Evolutionary conservation across 1,284 basidiomycete genomes (phyloP), one percentile per base, ranked within the genome.

Genomic region (Apiotrichum porosum): DNA sequence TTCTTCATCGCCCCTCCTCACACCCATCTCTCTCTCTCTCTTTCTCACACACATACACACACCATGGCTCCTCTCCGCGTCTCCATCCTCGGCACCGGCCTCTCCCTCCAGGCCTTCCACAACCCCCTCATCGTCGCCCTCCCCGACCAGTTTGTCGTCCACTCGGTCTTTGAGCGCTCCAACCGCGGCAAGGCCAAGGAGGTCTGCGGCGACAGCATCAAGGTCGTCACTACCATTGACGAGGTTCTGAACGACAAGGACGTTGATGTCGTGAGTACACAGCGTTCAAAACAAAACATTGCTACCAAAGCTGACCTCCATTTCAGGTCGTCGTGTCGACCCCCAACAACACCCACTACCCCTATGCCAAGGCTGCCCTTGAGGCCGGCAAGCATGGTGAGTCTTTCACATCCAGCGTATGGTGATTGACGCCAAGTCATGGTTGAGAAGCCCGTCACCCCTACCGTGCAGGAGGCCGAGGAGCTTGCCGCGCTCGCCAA

Each of bases 381-480:
- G 74, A 83, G 55, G 82, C 84, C 0, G 86, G 85, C 24, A 90
- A 90, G 68, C 85, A 90, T 64, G 85, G 85, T 84, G 55, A 49
- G 75, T n/a, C n/a, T n/a, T n/a, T n/a, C n/a, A n/a, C 28, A 13
- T 51, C 85, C 82, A 82, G 17, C 3, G 14, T n/a, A n/a, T n/a
- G n/a, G n/a, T n/a, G n/a, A n/a, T n/a, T n/a, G n/a, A n/a, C n/a
- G n/a, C n/a, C n/a, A 43, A 64, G 75, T 76, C 45, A 81, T 92
- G 39, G 81, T 89, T 36, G 89, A 92, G 69, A 92, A 92, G 68
- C 89, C 89, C 2, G 78, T 90, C 18, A 83, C 84, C 2, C 78
- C 85, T 1, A 84, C 82, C 0, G 75, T 76, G 5, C 71, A 72
- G 17, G 79, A 91, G 67, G 86, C 86, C 1, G 74, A 74, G 52